Base-by-base conservation (phyloP, 768 basidiomycete genomes). In the Boletus rex-veris region DNA sequence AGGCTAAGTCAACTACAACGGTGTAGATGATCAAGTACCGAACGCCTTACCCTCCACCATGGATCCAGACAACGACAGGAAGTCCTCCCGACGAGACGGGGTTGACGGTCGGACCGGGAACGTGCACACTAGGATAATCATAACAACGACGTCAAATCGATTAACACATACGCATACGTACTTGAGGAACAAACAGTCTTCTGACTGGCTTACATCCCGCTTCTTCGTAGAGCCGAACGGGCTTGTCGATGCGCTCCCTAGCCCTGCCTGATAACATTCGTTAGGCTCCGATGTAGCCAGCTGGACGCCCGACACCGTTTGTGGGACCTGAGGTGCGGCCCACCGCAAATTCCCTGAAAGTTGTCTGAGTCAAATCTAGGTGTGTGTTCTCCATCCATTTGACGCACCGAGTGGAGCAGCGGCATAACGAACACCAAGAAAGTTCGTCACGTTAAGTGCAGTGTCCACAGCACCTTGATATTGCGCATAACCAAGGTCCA, bases 51-150 rank as follows among this genome's bases (percentile, higher is more conserved):
- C 67, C 70, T 52, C 70, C 71, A 26, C 73, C 73, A 30, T 74
- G 72, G 31, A 74, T 70, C 59, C 61, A 74, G n/a, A 74, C 63
- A 12, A 74, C 36, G n/a, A 73, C 68, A 8, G 73, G 73, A 30
- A 72, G 52, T 37, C 54, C 55, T 3, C 50, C 46, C 0, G 53
- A 50, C 3, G 50, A 19, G 12, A 43, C 28, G 37, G 49, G 1
- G 11, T 28, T 40, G 7, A 57, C 41, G 8, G 37, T 42, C 7
- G 48, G 48, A 24, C 66, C 62, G 3, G 72, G 71, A 46, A 61
- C 48, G 50, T 67, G 69, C 14, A 73, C 69, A 46, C 72, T 73
- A 28, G 10, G 21, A 41, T 19, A 33, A 3, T 58, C 43, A 40
- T 4, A 12, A 46, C n/a, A 30, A 16, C 14, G 40, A 5, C 19